These are phyloP conservation scores for Centrapalus pauciflorus DNA, from an alignment of 129 eudicot species.

Conservation along the genomic window DNA sequence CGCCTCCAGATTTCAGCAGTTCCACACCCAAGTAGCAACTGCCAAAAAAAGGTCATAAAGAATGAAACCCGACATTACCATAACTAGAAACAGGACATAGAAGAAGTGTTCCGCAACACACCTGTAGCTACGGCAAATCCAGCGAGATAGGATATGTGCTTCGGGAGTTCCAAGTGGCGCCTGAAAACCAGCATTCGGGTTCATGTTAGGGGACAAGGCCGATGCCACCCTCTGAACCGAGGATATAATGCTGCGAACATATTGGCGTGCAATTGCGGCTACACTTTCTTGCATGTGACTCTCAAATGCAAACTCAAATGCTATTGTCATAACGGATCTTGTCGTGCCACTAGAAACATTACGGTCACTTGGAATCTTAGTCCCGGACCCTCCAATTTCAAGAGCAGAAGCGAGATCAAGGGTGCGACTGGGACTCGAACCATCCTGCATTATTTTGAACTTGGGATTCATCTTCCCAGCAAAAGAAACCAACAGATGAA, in stretches of 20 bases:
- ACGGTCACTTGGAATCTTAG: slow-evolving; percentile 37
- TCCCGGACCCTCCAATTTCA: slow-evolving; percentile 65
- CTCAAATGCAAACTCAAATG: slow-evolving; percentile 91
- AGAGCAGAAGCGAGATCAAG: slow-evolving; percentile 96
- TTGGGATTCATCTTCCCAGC: neutral
- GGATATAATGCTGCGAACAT: slow-evolving; percentile 76
- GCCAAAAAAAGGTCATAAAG: neutral
- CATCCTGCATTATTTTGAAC: slow-evolving; percentile 43
- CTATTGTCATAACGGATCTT: slow-evolving; percentile 86
- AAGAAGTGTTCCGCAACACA: neutral
- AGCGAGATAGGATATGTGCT: slow-evolving; percentile 74
- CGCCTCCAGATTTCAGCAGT: slow-evolving; percentile 55
- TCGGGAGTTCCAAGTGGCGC: slow-evolving; percentile 77
- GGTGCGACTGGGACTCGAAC: slow-evolving; percentile 86
- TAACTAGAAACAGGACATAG: neutral
- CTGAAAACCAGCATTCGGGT: slow-evolving; percentile 50
- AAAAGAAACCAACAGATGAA: neutral
- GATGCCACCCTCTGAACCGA: slow-evolving; percentile 94
- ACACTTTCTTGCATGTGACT: slow-evolving; percentile 94
- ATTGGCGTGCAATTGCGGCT: slow-evolving; percentile 88
- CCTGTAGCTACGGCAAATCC: slow-evolving; percentile 91
- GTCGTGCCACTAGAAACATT: slow-evolving; percentile 33
- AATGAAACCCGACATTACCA: neutral
- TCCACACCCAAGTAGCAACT: slow-evolving; percentile 82
- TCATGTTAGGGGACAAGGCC: slow-evolving; percentile 73